Base-by-base conservation (phyloP, 2,329 filamentous ascomycete species). In the Boeremia exigua region DNA sequence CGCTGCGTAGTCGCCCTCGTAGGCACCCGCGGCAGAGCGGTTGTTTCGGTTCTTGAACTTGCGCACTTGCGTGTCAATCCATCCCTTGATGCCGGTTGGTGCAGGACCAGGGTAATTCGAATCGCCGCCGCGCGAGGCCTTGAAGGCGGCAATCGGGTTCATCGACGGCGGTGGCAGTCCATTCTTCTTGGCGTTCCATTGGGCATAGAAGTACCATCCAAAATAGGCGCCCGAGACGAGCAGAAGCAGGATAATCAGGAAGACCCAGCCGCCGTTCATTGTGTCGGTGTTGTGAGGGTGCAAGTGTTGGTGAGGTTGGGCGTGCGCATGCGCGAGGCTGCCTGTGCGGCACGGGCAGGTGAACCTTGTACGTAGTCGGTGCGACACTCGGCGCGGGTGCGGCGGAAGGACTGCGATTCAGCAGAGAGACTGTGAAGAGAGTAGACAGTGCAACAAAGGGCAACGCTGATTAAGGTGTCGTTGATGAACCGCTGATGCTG, bases 121-220 rank as follows among this genome's bases (percentile, higher is more conserved):
- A 7, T 62, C 58, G 43, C 57, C 61, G 50, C 63, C 59, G 46
- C 56, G 56, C 48, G 61, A 59, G 57, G 65, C 64, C 60, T 79
- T 77, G 82, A 93, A 94, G 49, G 90, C 91, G 65, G 91, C 84
- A 49, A 89, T 76, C 48, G 90, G 91, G 69, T 92, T 86, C 54
- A 89, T 77, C 10, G 84, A 82, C 1, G 90, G 90, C 29, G 88
- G 85, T 4, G 90, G 90, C 7, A 94, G 86, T 54, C 91, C 91
- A 51, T 92, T 83, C 70, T 86, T 85, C 59, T 87, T 83, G 46
- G 91, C 90, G 67, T 88, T 88, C 66, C 88, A 80, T 69, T 91
- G 88, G 28, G 87, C 86, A 70, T 88, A 92, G 68, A 86, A 76
- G 57, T 92, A 78, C 87, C 88, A 94, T 69, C 83, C 87, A 52